These are phyloP conservation scores for Fusarium goolgardi DNA, from an alignment of 2,329 filamentous ascomycete species.

Conservation along the genomic window DNA sequence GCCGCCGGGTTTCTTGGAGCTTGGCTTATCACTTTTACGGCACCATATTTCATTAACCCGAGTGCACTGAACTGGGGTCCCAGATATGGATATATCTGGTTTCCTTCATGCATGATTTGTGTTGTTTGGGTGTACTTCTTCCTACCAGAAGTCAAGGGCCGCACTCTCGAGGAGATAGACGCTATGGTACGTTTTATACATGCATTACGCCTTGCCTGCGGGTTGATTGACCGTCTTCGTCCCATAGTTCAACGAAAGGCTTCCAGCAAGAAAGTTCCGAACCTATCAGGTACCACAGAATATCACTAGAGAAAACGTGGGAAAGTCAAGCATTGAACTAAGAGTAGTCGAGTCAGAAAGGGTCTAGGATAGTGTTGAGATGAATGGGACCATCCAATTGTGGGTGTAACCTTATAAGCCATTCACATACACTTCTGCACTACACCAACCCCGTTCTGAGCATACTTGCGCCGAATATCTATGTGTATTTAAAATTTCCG, in stretches of 20 bases:
- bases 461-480: too few relatives aligned
- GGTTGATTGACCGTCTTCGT: not conserved
- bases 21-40: slow-evolving; percentile 43
- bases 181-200: slow-evolving; percentile 24
- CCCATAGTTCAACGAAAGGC: slow-evolving; percentile 26
- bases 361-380: not conserved
- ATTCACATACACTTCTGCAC: not conserved
- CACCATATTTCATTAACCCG: slow-evolving; percentile 43
- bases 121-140: slow-evolving; percentile 41
- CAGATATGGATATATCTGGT: slow-evolving; percentile 43
- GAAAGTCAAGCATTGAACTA: slow-evolving; percentile 28
- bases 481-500: not conserved
- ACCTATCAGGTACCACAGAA: slow-evolving; percentile 7
- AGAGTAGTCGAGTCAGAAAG: slow-evolving; percentile 27
- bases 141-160: slow-evolving; percentile 38
- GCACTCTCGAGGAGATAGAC: slow-evolving; percentile 41
- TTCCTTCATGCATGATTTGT: slow-evolving; percentile 37
- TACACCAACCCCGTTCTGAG: not conserved
- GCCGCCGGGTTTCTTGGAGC: slow-evolving; percentile 37
- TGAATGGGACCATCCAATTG: accelerated
- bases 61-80: slow-evolving; percentile 42
- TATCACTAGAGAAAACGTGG: not conserved
- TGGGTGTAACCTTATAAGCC: not conserved
- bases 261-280: slow-evolving; percentile 37
- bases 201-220: accelerated